Evolutionary conservation across 2,329 filamentous ascomycete species (phyloP), one percentile per base, ranked within the genome.

Genomic region (Cryphonectria parasitica): DNA sequence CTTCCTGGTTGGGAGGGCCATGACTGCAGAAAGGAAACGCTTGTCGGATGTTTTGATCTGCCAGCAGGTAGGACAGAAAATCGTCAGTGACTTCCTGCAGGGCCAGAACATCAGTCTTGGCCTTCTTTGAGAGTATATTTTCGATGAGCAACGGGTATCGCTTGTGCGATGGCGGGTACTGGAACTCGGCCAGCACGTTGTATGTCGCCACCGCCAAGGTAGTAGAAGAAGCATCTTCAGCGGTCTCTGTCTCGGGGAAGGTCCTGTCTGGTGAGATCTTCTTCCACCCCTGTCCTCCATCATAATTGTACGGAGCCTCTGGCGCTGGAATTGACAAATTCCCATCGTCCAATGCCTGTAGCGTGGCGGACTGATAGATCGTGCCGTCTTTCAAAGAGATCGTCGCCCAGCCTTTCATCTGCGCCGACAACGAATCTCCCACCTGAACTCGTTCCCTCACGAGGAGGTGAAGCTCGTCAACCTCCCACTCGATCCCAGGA

Each of bases 71-170:
- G 0, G 83, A 82, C 0, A 92, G 82, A 71, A 91, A 90, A 56
- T 87, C 83, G 72, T 91, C 89, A 0, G 89, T 90, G 1, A 91
- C 87, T 78, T 91, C 90, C 76, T 92, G 85, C 6, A 92, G 81
- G 3, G 87, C 80, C 11, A 88, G 73, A 3, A 87, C 77, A 69
- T 88, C 85, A 10, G 86, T 80, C 0, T 75, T 70, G 3, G 84
- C 84, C 10, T 78, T 76, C 5, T 76, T 69, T 0, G 82, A 81
- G 5, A 87, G 75, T 2, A 88, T 77, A 69, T 82, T 86, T 8
- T 77, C 74, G 28, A 86, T 70, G 62, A 88, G 75, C 10, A 82
- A 74, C 1, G 82, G 77, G 69, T 87, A 83, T 41, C 86, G 80
- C 25, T 74, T 74, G 22, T 77, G 76, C 8, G 79, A 80, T 2